phyloP scores from a whole-genome alignment of 495 filamentous ascomycete genomes.

The Talaromyces liani region DNA sequence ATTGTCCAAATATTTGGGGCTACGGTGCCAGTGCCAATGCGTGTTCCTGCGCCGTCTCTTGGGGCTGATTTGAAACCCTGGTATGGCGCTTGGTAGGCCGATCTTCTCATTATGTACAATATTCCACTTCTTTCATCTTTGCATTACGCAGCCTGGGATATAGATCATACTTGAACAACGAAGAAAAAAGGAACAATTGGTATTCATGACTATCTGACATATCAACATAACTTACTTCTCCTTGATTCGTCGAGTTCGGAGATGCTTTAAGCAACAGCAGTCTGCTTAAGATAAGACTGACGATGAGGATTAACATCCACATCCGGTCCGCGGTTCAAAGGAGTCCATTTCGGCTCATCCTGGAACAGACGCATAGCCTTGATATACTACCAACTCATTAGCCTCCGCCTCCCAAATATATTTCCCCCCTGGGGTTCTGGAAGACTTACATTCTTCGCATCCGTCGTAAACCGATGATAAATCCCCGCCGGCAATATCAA shows the following conservation, averaged over 20 bases:
- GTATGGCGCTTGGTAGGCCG: constrained; percentile 23
- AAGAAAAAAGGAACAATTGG: not conserved
- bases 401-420: not conserved
- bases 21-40: constrained; percentile 65
- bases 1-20: constrained; percentile 44
- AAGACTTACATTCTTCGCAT: constrained; percentile 81
- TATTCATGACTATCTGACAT: not conserved
- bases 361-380: constrained; percentile 97
- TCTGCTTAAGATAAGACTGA: constrained; percentile 60
- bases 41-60: constrained; percentile 47
- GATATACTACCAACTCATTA: constrained; percentile 59
- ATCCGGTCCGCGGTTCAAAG: constrained; percentile 73
- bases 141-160: too few species aligned
- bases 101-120: not conserved
- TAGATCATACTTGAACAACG: not conserved
- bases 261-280: not conserved
- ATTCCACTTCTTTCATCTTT: not conserved
- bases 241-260: not conserved
- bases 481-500: constrained; percentile 94
- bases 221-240: not conserved
- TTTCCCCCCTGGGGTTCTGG: too few species aligned
- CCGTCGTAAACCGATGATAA: constrained; percentile 95
- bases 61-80: constrained; percentile 42
- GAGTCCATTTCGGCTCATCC: constrained; percentile 98
- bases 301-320: constrained; percentile 73